Evolutionary conservation across 176 grass and related monocot genomes (phyloP).

Genomic region (Puya raimondii): DNA sequence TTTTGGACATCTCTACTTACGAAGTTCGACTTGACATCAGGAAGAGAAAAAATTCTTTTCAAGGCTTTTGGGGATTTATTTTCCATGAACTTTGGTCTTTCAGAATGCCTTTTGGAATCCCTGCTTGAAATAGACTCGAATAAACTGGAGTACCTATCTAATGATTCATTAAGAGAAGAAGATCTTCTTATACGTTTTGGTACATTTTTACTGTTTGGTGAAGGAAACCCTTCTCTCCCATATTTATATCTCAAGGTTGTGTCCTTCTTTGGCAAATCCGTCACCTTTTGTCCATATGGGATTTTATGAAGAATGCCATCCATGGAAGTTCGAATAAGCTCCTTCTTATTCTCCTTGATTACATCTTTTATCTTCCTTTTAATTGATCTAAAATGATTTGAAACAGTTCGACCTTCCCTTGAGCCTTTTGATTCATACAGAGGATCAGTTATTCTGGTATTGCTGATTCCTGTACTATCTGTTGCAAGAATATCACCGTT

Average conservation of each 20-base stretch:
- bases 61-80: conserved; percentile 21
- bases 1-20: conserved; percentile 13
- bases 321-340: conserved; percentile 44
- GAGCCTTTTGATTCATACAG: conserved; percentile 28
- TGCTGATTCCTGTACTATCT: neutral
- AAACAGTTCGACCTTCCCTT: conserved; percentile 27
- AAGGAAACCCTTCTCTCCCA: conserved; percentile 12
- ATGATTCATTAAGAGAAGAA: conserved; percentile 54
- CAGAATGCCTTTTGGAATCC: conserved; percentile 20
- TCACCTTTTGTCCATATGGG: conserved; percentile 41
- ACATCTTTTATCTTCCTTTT: conserved; percentile 52
- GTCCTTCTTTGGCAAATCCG: conserved; percentile 21
- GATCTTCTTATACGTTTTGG: conserved; percentile 41
- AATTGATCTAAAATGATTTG: conserved; percentile 43
- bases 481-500: neutral
- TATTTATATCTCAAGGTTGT: conserved; percentile 21
- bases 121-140: conserved; percentile 37
- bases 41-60: conserved; percentile 64
- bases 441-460: neutral
- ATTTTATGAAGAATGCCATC: conserved; percentile 65
- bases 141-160: conserved; percentile 53
- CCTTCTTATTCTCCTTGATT: conserved; percentile 44
- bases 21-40: conserved; percentile 35
- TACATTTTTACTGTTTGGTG: neutral
- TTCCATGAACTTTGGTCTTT: conserved; percentile 23